These are phyloP conservation scores for Alternaria metachromatica DNA, from an alignment of 2,329 filamentous ascomycete genomes.

Conservation along the genomic window DNA sequence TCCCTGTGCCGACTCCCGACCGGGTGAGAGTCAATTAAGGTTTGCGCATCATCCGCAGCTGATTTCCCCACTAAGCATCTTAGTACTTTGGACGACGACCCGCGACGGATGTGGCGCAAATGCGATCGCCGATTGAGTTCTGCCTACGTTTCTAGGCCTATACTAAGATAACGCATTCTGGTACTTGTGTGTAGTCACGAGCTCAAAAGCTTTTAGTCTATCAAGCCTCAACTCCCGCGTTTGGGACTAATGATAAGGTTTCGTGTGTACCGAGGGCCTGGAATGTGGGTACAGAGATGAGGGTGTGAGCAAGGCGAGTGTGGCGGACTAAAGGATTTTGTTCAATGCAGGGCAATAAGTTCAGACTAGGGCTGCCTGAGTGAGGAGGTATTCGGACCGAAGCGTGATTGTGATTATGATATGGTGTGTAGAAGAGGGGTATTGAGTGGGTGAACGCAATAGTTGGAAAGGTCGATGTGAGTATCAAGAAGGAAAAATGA, in stretches of 20 bases:
- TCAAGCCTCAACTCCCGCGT: background rate
- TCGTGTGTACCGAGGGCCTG: background rate
- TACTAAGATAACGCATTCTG: background rate
- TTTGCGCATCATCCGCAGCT: background rate
- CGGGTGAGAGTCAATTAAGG: background rate
- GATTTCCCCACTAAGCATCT: background rate
- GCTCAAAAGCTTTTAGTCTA: background rate
- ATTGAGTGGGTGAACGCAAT: background rate
- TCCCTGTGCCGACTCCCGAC: background rate
- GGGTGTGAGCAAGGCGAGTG: background rate
- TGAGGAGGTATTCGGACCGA: slow-evolving; percentile 2
- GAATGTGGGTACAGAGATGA: background rate
- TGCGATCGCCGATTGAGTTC: background rate
- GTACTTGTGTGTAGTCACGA: background rate
- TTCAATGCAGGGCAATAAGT: background rate
- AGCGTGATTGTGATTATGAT: background rate
- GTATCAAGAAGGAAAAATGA: background rate
- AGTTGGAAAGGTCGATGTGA: background rate
- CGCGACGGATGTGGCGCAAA: background rate
- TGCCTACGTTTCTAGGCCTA: background rate
- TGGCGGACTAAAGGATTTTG: background rate
- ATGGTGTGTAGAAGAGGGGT: background rate
- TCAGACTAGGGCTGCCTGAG: background rate
- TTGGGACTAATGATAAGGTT: background rate
- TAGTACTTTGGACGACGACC: background rate